Evolutionary conservation across 2,329 filamentous ascomycete genomes (phyloP), one percentile per base, ranked within the genome.

Genomic region (Exserohilum turcica): DNA sequence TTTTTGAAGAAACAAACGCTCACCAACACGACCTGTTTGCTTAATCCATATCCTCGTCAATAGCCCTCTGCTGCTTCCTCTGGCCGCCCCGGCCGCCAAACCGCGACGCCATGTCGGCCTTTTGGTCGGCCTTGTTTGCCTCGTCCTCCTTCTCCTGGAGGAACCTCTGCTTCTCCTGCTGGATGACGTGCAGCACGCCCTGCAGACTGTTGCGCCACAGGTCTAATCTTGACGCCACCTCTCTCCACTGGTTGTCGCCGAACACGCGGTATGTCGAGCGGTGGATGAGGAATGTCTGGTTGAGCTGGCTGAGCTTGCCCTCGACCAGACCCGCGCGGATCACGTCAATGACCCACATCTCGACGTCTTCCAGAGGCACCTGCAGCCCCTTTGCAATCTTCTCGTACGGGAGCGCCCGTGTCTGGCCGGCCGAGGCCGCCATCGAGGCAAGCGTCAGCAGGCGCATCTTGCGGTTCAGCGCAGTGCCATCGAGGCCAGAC

Each of bases 321-420:
- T 99, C 94, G 46, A 99, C 91, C 32, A 99, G 86, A 29, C 92
- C 92, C 42, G 92, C 91, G 64, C 94, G 91, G 78, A 99, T 97
- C 65, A 95, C 92, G 75, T 99, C 94, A 70, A 99, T 99, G 64
- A 95, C 91, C 94, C 94, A 99, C 84, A 93, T 89, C 83, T 99
- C 94, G 36, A 97, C 91, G 60, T 97, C 91, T 60, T 90, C 87
- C 40, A 79, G 73, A 39, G 91, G 86, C 50, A 99, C 87, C 77
- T 94, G 89, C 40, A 99, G 86, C 5, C 91, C 89, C 72, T 88
- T 88, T 61, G 89, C 85, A 72, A 99, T 97, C 70, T 85, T 85
- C 63, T 83, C 82, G 79, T 99, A 99, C 56, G 93, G 88, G 47
- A 99, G 88, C 70, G 94, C 91, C 70, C 93, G 90, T 68, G 86